Evolutionary conservation across 208 protist species (phyloP), one percentile per base, ranked within the genome.

Genomic region (Trypanosoma melophagium): DNA sequence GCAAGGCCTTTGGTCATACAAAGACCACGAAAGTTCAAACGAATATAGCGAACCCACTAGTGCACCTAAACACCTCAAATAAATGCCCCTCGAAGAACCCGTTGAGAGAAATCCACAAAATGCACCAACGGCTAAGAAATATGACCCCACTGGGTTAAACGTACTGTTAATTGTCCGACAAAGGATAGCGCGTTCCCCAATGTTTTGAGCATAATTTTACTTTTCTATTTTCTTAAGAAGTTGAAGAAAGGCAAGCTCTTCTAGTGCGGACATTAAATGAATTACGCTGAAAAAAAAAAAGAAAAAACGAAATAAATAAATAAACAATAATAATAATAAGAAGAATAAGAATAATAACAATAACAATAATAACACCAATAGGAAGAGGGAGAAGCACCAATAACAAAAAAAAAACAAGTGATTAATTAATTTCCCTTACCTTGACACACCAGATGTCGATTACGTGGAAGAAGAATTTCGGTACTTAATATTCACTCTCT

Each of bases 61-160:
- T 17, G 60, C 35, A 47, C 59, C 22, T 22, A 74, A 25, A 10
- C 19, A 24, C 60, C 52, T 51, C n/a, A 28, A 25, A 38, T 56
- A 64, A 62, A 41, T 22, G 16, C 49, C 56, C 49, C 54, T 25
- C 9, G 42, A 53, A 40, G 28, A 41, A 28, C 60, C 53, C 3
- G 49, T n/a, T 42, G 58, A 28, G 25, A 70, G 42, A 58, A 69
- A 66, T 12, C 76, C 76, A 38, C 64, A 60, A 24, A 65, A 14
- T 7, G 58, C 69, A 25, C 76, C 76, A 47, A 66, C 25, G 12
- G 22, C 62, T 22, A 61, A 61, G 57, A 77, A 81, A 42, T 77
- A 81, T 40, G 67, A 41, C 7, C 66, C 76, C 17, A 73, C 40
- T 22, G 76, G 76, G 44, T 81, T 81, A 60, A 77, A 77, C 14